Percentiles rank a stretch among this genome's conserved stretches.
Evolutionary conservation across 805 yeast genomes (phyloP).

Genomic region (Candida ficus): DNA sequence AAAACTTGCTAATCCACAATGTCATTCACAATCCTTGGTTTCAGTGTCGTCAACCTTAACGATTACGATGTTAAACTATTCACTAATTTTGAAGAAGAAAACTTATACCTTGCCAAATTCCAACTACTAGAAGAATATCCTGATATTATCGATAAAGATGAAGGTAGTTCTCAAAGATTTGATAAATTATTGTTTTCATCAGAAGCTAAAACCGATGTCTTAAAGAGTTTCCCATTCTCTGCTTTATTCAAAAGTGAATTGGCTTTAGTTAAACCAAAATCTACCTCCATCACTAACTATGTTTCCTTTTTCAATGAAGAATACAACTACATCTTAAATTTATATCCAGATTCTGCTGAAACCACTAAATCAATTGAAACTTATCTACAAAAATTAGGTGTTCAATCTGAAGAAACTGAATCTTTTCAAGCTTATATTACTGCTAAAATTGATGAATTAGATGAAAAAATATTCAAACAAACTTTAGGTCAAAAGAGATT

Average conservation of each 20-base stretch:
- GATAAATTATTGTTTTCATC: conserved; percentile 14
- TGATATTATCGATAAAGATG: conserved; percentile 11
- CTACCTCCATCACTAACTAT: conserved; percentile 8
- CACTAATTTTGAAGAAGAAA: conserved; percentile 16
- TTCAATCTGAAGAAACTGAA: conserved; percentile 5
- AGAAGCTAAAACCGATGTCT: conserved; percentile 3
- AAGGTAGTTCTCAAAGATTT: conserved; percentile 21
- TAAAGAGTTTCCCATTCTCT: conserved; percentile 22
- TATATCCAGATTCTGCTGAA: conserved; percentile 12
- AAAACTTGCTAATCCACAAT: no score
- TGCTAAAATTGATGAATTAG: conserved; percentile 17
- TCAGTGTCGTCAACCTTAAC: conserved; percentile 22
- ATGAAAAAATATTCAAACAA: conserved; percentile 18
- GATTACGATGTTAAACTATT: conserved; percentile 23
- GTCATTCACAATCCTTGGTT: conserved; percentile 17
- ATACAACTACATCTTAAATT: conserved; percentile 20
- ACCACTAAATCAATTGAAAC: conserved; percentile 2
- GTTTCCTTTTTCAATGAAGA: conserved; percentile 18
- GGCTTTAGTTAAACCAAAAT: conserved; percentile 9
- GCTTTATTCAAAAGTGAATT: conserved; percentile 17
- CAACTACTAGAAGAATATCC: conserved; percentile 18
- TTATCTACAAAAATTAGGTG: conserved; percentile 9
- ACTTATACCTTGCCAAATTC: conserved; percentile 18
- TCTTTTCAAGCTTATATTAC: conserved; percentile 11
- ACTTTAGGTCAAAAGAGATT: conserved; percentile 18